These are phyloP conservation scores for Gynandropsis gynandra DNA, from an alignment of 345 rosid species.

Conservation along the genomic window DNA sequence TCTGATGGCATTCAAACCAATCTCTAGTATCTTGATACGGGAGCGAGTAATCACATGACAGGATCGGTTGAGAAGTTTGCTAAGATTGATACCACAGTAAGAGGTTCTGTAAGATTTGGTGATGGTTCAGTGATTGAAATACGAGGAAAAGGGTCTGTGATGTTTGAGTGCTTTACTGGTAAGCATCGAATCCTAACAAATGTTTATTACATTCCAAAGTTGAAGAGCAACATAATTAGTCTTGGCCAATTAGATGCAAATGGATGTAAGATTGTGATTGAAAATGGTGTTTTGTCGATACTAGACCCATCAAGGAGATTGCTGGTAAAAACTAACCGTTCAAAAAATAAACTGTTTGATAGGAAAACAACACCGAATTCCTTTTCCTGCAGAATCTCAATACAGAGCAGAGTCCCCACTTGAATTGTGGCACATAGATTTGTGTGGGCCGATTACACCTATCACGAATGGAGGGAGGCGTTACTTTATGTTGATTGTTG, in stretches of 20 bases:
- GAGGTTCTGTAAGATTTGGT: neutral
- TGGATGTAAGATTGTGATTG: no score
- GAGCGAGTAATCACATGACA: neutral
- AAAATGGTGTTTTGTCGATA: neutral
- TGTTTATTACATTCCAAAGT: neutral
- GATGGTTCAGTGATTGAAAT: neutral
- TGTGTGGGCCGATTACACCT: neutral
- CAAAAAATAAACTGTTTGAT: neutral
- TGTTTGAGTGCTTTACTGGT: neutral
- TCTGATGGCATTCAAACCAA: no score
- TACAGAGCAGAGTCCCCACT: neutral
- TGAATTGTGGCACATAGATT: neutral
- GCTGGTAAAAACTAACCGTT: neutral
- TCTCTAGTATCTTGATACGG: neutral
- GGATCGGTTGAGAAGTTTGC: neutral
- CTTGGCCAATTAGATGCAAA: neutral
- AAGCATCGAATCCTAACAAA: neutral
- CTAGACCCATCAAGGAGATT: neutral
- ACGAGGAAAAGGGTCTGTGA: neutral
- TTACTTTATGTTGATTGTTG: neutral
- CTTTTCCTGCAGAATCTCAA: neutral
- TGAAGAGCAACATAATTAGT: neutral
- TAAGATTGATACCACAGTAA: neutral
- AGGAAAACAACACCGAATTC: neutral
- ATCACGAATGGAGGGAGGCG: neutral